phyloP scores from a whole-genome alignment of 805 yeast genomes.

The Wickerhamiella sergipiensis region DNA sequence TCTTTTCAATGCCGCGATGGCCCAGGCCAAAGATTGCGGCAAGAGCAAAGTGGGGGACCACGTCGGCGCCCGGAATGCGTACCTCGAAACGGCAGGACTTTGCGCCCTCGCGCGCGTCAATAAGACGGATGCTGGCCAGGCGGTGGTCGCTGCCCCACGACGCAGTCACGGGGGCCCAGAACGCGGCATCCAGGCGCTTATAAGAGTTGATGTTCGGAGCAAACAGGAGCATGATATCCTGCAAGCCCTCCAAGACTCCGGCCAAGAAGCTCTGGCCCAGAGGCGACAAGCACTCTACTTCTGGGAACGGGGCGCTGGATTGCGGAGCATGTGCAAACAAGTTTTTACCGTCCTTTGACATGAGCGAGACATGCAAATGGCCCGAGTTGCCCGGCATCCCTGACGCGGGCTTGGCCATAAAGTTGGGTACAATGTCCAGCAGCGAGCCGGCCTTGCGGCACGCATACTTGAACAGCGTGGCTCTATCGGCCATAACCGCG shows the following conservation, averaged over 20 bases:
- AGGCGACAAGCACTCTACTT: conserved; percentile 18
- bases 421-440: conserved; percentile 22
- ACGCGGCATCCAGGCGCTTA: conserved; percentile 24
- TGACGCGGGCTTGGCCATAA: conserved; percentile 26
- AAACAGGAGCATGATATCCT: conserved; percentile 25
- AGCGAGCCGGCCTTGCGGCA: conserved; percentile 20
- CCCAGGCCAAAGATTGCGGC: conserved; percentile 24
- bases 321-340: conserved; percentile 19
- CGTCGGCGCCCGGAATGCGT: conserved; percentile 28
- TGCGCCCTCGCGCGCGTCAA: conserved; percentile 18
- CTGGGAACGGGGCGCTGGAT: conserved; percentile 18
- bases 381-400: conserved; percentile 27
- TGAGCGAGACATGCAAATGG: conserved; percentile 23
- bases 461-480: conserved; percentile 22
- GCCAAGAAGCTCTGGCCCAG: conserved; percentile 23
- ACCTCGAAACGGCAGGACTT: conserved; percentile 23
- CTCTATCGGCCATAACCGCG: conserved; percentile 21
- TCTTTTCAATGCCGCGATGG: conserved; percentile 20
- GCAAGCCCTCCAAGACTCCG: conserved; percentile 23
- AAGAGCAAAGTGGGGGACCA: conserved; percentile 24
- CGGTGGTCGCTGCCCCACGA: conserved; percentile 26
- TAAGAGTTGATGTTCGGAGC: conserved; percentile 26
- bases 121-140: conserved; percentile 23
- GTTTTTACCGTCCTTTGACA: conserved; percentile 15
- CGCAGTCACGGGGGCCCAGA: conserved; percentile 27